These are phyloP conservation scores for Pachysolen tannophilus DNA, from an alignment of 805 yeast genomes.

Conservation along the genomic window DNA sequence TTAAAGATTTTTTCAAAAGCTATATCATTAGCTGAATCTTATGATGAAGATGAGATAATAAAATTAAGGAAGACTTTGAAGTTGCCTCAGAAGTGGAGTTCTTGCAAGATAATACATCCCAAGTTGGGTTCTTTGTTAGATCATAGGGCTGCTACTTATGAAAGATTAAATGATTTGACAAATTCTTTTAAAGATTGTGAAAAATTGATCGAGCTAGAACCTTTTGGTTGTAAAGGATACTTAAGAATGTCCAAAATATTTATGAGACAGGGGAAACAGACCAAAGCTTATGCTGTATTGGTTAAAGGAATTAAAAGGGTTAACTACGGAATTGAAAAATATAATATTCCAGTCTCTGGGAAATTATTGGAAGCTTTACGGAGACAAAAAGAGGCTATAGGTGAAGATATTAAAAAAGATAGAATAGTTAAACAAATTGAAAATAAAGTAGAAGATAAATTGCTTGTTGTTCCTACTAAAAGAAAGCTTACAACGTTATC, in stretches of 20 bases:
- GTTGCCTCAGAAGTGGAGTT: not conserved
- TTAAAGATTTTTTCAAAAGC: conserved; percentile 7
- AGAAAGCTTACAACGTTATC: not conserved
- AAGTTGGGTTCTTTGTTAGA: conserved; percentile 22
- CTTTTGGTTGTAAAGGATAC: conserved; percentile 42
- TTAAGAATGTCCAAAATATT: conserved; percentile 34
- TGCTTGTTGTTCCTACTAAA: conserved; percentile 5
- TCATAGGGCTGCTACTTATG: conserved; percentile 41
- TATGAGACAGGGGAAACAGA: conserved; percentile 15
- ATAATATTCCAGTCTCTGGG: conserved; percentile 23
- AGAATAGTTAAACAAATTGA: not conserved
- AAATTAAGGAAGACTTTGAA: not conserved
- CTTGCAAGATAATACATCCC: conserved; percentile 2
- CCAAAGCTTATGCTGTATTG: conserved; percentile 28
- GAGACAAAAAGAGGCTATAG: conserved; percentile 8
- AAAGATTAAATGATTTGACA: conserved; percentile 26
- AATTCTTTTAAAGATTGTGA: conserved; percentile 31
- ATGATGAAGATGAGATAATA: conserved; percentile 1
- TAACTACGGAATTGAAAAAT: conserved; percentile 21
- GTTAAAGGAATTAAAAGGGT: conserved; percentile 31
- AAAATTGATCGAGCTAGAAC: conserved; percentile 27
- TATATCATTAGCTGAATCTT: conserved; percentile 2
- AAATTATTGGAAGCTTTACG: conserved; percentile 22
- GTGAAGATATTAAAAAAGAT: not conserved
- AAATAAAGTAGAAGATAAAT: not conserved